A percentile compares a stretch with the other conserved stretches of the same genome.
Conservation (phyloP, 805 yeast species). For the Candida fluviatilis region DNA sequence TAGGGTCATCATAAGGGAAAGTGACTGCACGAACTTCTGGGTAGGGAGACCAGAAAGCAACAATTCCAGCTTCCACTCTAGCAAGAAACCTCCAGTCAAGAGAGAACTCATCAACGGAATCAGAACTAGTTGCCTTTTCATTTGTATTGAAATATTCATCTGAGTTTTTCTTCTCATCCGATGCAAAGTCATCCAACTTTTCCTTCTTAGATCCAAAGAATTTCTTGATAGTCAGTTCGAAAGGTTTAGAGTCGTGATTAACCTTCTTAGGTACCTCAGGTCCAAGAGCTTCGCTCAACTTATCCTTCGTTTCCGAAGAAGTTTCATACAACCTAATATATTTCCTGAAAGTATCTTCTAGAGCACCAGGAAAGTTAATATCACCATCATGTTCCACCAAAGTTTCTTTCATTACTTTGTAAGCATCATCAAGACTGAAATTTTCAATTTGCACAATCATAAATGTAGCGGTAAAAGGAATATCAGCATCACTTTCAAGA, state of each 20-base stretch:
- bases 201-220: too few relatives aligned
- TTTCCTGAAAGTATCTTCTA: background rate
- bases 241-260: background rate
- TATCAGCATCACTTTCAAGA: background rate
- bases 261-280: too few relatives aligned
- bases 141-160: too few relatives aligned
- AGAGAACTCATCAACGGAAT: conserved; percentile 7
- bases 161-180: too few relatives aligned
- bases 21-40: conserved; percentile 38
- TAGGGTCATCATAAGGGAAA: conserved; percentile 35
- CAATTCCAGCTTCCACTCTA: conserved; percentile 34
- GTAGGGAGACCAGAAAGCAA: conserved; percentile 38
- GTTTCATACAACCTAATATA: background rate
- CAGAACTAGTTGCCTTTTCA: background rate
- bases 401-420: conserved; percentile 29
- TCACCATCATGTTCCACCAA: conserved; percentile 32
- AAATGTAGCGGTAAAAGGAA: conserved; percentile 11
- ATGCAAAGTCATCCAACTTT: too few relatives aligned
- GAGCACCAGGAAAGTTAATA: conserved; percentile 25
- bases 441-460: conserved; percentile 27
- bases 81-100: conserved; percentile 34
- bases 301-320: background rate
- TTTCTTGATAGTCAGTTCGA: too few relatives aligned
- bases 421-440: conserved; percentile 20
- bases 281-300: background rate